Base-by-base conservation (phyloP, 2,329 filamentous ascomycete species). In the Nemania bipapillata region DNA sequence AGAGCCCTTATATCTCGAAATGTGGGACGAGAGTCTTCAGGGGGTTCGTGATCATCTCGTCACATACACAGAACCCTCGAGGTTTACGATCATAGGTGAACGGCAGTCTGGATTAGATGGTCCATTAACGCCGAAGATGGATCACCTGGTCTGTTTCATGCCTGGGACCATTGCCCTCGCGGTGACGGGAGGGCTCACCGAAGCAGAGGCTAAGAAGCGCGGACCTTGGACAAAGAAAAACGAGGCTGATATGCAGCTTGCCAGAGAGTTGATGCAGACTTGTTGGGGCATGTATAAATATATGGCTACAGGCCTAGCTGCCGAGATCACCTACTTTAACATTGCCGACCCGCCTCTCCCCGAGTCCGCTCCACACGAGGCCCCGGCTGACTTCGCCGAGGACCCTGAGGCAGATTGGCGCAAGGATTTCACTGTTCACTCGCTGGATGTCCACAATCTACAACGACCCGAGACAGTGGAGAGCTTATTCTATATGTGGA, bases 261-360 rank as follows among this genome's bases (percentile, higher is more conserved):
- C 96, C 1, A 89, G 89, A 72, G 95, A 99, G 83, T 85, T 99
- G 65, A 97, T 92, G 85, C 95, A 97, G 69, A 98, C 96, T 1
- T 99, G 96, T 85, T 97, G 95, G 92, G 94, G 92, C 76, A 99
- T 96, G 89, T 99, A 99, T 83, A 92, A 93, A 78, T 90, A 86
- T 75, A 97, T 94, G 77, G 88, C 90, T 8, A 98, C 96, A 0
- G 95, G 94, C 0, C 87, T 99, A n/a, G 94, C 96, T 0, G 90
- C 92, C 0, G 96, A 99, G 81, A 99, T 99, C 76, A 92, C 93
- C 0, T 92, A 97, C 81, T 99, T 99, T 81, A 86, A 92, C 62
- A 86, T 96, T 63, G 86, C 89, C 74, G 83, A 89, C 35, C 91
- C 91, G 1, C 91, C 93, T 3, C 83, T 87, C 26, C 85, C 89